A percentile compares a stretch with the other conserved stretches of the same genome.
These are phyloP conservation scores for Coemansia sp. DNA, from an alignment of 192 early-diverging fungal species.

Conservation along the genomic window DNA sequence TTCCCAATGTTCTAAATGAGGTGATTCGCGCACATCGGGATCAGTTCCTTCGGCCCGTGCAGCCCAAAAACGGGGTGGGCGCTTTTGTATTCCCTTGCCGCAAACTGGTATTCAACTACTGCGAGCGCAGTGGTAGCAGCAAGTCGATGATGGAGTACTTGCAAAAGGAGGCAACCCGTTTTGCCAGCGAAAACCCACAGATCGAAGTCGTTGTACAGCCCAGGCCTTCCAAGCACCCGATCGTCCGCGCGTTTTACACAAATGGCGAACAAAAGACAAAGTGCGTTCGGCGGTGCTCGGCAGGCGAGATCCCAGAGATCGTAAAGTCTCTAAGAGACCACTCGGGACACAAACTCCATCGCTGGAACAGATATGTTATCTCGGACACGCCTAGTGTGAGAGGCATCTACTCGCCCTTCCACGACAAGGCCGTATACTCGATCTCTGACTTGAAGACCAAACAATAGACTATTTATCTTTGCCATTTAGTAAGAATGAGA, in stretches of 20 bases:
- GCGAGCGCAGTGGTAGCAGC: conserved; percentile 79
- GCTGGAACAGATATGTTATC: conserved; percentile 70
- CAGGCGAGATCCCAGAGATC: conserved; percentile 62
- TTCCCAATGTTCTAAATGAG: conserved; percentile 42
- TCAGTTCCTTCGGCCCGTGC: conserved; percentile 26
- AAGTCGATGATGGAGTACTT: conserved; percentile 76
- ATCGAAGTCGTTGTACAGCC: conserved; percentile 77
- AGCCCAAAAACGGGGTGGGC: conserved; percentile 69
- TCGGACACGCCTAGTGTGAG: conserved; percentile 78
- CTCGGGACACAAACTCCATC: conserved; percentile 59
- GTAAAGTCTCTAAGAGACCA: conserved; percentile 65
- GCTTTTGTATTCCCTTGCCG: conserved; percentile 74
- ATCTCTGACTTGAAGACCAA: conserved; percentile 49
- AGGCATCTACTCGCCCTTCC: conserved; percentile 84
- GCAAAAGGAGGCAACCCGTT: conserved; percentile 59
- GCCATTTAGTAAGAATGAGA: neutral
- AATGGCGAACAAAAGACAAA: conserved; percentile 56
- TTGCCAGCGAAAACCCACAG: conserved; percentile 72
- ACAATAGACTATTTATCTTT: neutral
- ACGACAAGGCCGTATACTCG: conserved; percentile 60
- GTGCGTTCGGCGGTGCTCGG: conserved; percentile 63
- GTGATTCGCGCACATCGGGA: conserved; percentile 33
- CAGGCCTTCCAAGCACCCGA: conserved; percentile 70
- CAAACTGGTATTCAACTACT: conserved; percentile 80
- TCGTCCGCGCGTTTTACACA: conserved; percentile 69